These are phyloP conservation scores for Cercospora canescens DNA, from an alignment of 2,329 filamentous ascomycete species.

Conservation along the genomic window DNA sequence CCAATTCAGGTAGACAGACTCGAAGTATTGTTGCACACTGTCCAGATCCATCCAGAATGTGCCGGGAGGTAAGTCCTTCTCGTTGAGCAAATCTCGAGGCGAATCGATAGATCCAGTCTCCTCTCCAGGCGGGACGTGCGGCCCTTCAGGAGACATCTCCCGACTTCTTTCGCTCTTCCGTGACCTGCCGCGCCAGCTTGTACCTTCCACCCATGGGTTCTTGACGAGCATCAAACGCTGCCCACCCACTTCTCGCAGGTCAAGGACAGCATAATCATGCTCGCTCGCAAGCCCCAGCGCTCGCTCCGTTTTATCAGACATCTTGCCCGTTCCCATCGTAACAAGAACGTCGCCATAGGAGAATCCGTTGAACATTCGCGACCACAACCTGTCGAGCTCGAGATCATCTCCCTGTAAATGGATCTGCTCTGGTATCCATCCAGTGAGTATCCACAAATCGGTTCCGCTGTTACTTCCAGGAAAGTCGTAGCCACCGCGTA, in stretches of 20 bases:
- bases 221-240: constrained; percentile 78
- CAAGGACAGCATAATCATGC: constrained; percentile 91
- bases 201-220: constrained; percentile 90
- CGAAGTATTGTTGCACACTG: constrained; percentile 85
- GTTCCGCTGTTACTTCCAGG: constrained; percentile 96
- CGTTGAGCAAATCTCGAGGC: constrained; percentile 38
- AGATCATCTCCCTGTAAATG: constrained; percentile 86
- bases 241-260: constrained; percentile 66
- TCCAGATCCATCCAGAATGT: constrained; percentile 93
- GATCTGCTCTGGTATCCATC: constrained; percentile 95
- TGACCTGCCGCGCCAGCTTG: constrained; percentile 63
- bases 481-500: constrained; percentile 94
- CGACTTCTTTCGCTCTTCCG: constrained; percentile 2
- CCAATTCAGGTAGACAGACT: constrained; percentile 97
- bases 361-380: constrained; percentile 72
- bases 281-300: constrained; percentile 81
- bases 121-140: constrained; percentile 26
- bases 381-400: constrained; percentile 75
- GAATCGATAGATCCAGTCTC: constrained; percentile 32
- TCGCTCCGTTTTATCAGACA: constrained; percentile 74
- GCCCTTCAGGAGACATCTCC: constrained; percentile 8
- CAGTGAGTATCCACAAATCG: constrained; percentile 87
- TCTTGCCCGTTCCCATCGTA: constrained; percentile 84
- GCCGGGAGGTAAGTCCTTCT: constrained; percentile 57
- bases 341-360: constrained; percentile 78